Conservation (phyloP, 208 protist genomes). For the Acanthamoeba castellanii region DNA sequence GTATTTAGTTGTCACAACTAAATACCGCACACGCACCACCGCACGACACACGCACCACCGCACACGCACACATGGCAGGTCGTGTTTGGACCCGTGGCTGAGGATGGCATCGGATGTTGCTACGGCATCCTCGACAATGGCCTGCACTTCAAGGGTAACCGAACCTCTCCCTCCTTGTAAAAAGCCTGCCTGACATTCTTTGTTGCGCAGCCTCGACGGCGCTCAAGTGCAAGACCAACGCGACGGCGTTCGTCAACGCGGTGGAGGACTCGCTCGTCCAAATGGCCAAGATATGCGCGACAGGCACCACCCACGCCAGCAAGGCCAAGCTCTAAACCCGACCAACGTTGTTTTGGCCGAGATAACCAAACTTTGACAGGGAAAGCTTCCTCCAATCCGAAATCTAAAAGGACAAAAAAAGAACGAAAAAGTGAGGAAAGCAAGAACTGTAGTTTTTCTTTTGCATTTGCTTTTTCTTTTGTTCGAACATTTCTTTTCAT, state of each 20-base stretch:
- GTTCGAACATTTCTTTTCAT: no score
- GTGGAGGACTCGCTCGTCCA: constrained; percentile 53
- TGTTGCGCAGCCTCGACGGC: not conserved
- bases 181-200: not conserved
- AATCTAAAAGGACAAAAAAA: no score
- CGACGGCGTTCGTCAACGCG: not conserved
- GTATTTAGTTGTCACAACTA: not conserved
- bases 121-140: constrained; percentile 29
- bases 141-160: constrained; percentile 51
- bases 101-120: constrained; percentile 39
- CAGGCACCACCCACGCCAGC: not conserved
- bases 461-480: no score
- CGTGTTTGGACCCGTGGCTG: constrained; percentile 47
- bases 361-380: no score
- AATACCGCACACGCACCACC: not conserved
- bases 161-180: not conserved
- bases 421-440: no score
- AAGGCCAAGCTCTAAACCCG: constrained; percentile 3
- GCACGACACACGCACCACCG: not conserved
- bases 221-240: constrained; percentile 65
- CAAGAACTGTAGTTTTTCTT: no score
- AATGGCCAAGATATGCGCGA: constrained; percentile 21
- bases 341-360: no score
- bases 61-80: not conserved
- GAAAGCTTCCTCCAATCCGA: no score